Base-by-base conservation (phyloP, 139 green algal species). In the Deuterostichococcus epilithicus region DNA sequence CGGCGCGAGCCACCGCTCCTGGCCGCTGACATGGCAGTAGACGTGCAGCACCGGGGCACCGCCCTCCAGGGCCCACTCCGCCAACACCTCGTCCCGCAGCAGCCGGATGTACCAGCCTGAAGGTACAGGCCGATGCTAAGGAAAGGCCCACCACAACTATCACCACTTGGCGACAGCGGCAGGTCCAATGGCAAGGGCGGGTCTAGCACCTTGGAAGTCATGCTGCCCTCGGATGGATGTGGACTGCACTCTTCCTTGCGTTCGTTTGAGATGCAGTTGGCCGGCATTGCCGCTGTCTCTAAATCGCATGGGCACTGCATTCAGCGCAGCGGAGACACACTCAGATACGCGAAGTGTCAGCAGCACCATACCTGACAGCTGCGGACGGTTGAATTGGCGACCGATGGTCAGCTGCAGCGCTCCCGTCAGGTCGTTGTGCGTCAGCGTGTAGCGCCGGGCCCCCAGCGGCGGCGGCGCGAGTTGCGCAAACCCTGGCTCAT, bases 351-450 rank as follows among this genome's bases (percentile, higher is more conserved):
- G n/a, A n/a, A n/a, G n/a, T n/a, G 42, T 13, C 42, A 52, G 70
- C 28, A 85, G 26, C n/a, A 87, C 75, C 15, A 4, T 32, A 76
- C 72, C 72, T 77, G 30, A 88, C 18, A 97, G 86, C 79, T 97
- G 92, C 20, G 70, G 20, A 26, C 52, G n/a, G 79, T 97, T 97
- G 86, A 91, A 94, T 5, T 92, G 76, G 0, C 60, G 37, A 18
- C 92, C 93, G 58, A 97, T 89, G 2, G 92, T 88, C 4, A 97
- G 82, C 25, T 80, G 65, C 23, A 97, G 84, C 38, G 83, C 85
- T 33, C 90, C 94, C 0, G 94, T 97, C 0, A 97, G 69, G 78
- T 97, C 94, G 75, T 97, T 97, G 82, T 97, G 94, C 0, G 94
- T 97, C 10, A 97, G 83, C 1, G 94, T 97, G 84, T 97, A 97